These are phyloP conservation scores for Xylaria cubensis DNA, from an alignment of 495 filamentous ascomycete species.

Conservation along the genomic window DNA sequence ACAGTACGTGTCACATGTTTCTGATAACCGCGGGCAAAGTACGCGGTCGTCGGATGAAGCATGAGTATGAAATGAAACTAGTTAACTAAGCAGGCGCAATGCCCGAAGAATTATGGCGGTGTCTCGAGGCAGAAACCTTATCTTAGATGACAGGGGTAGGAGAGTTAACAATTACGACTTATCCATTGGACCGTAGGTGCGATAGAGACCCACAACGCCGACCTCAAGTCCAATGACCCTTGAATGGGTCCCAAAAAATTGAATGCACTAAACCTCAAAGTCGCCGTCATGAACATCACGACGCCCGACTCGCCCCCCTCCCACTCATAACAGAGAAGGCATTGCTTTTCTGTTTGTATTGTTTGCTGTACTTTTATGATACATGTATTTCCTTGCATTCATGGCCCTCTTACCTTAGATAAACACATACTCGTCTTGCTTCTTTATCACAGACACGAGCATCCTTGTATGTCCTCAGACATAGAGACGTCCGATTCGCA, in stretches of 20 bases:
- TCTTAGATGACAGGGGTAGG: background rate
- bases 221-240: no score
- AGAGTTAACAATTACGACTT: background rate
- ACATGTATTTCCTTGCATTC: background rate
- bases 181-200: background rate
- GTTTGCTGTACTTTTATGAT: background rate
- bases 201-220: no score
- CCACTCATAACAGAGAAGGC: background rate
- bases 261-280: constrained; percentile 16
- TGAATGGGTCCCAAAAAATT: constrained; percentile 17
- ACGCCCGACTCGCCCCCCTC: background rate
- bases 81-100: background rate
- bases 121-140: constrained; percentile 20
- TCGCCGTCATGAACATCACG: constrained; percentile 34
- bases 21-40: background rate
- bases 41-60: background rate
- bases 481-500: background rate
- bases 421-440: background rate
- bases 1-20: background rate
- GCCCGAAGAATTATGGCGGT: constrained; percentile 3
- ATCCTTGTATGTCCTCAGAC: background rate
- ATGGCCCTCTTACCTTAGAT: background rate
- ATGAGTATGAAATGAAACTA: background rate
- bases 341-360: background rate
- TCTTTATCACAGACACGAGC: background rate